Base-by-base conservation (phyloP, 1,139 yeast species). In the Debaryomycetaceae sp. region DNA sequence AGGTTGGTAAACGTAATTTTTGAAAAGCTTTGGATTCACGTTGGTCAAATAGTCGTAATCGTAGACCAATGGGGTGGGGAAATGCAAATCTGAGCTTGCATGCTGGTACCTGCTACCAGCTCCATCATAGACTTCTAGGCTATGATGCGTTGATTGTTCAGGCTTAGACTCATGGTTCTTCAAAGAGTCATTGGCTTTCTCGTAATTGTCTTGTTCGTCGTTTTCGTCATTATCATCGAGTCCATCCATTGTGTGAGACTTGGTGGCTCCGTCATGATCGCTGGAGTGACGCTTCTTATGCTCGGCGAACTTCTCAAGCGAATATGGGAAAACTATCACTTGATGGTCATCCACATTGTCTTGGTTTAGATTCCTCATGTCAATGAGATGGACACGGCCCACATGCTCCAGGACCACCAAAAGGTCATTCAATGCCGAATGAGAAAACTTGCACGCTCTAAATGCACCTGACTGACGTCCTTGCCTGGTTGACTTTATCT, bases 331-430 rank as follows among this genome's bases (percentile, higher is more conserved):
- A 23, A 85, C 75, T 20, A 89, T 72, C 34, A 90, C 89, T 59
- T 87, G 95, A 57, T 87, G 96, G 54, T 62, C 60, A 42, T 56
- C 49, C n/a, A 54, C 52, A 41, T 52, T 55, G 17, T 58, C 56
- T 38, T 84, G 81, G 50, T 74, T 70, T 55, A 82, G 77, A 55
- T 84, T 80, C 47, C 96, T 75, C 39, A 89, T 74, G 61, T 90
- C 97, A 24, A 90, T 71, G 43, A 89, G 70, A 65, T 90, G 97
- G 3, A 90, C 87, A 45, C 96, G 70, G 0, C 95, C 95, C 47
- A 83, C 87, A 57, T 90, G 96, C 60, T 90, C 97, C 44, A 87
- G 79, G 2, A 90, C 72, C 44, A 87, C 80, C 53, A 90, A 69
- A 48, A 89, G 64, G 62, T 90, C 96, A 55, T 85, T 90, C 24